Base-by-base conservation (phyloP, 306 rosid genomes). In the Carpinus fangiana region DNA sequence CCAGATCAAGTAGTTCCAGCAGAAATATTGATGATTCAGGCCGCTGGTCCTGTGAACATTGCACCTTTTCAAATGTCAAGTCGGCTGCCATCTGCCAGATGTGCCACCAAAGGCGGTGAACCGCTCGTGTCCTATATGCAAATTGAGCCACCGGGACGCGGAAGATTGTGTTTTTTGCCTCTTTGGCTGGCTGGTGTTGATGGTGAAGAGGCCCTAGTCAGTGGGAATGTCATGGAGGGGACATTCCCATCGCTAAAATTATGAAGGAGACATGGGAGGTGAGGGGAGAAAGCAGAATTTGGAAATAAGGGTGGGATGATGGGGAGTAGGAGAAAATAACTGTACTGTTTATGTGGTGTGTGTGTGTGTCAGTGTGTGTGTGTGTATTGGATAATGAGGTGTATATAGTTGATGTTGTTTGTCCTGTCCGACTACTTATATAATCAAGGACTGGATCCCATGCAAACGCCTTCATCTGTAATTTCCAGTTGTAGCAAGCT, bases 1-100 rank as follows among this genome's bases (percentile, higher is more conserved):
- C 89, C 11, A 67, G 78, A 78, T 50, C 45, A 21, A 74, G 81
- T 76, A 59, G 65, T 72, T 68, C 87, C 69, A 72, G 65, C 73
- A 82, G 81, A 82, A 75, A 36, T 60, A 13, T 72, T 68, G 91
- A 80, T 52, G 85, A 85, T 50, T 46, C 57, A 7, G 55, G 20
- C 57, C 75, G 55, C 61, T 88, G 89, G 89, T 53, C 12, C 31
- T 85, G 87, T 16, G 91, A 82, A 4, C 84, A 82, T 18, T 87
- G 88, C 70, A 77, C 90, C 59, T 78, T 21, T 72, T 76, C 73
- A 73, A 87, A 87, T 78, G 59, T 56, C 70, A 53, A 17, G 54
- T 78, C 90, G 21, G 70, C 75, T 46, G 72, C 77, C 26, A 18
- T 65, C 9, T 84, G 88, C 62, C 87, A 80, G 73, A 76, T 87